Percentiles rank a stretch among this genome's conserved stretches.
Evolutionary conservation across 495 filamentous ascomycete genomes (phyloP).

Genomic region (Aspergillus hancockii): DNA sequence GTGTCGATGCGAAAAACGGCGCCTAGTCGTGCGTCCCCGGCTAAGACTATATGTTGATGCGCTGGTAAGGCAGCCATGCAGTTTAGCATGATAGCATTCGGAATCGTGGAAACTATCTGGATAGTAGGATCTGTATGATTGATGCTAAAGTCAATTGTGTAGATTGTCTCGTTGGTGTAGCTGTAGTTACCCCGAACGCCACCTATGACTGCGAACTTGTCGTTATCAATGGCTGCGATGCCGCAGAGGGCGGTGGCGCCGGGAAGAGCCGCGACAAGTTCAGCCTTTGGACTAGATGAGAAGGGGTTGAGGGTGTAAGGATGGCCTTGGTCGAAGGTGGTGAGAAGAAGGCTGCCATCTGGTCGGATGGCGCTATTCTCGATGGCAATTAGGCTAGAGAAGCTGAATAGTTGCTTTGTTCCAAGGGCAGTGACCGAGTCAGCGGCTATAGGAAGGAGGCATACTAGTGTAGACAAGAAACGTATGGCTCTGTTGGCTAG

Average conservation of each 20-base stretch:
- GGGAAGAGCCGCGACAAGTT: slow-evolving; percentile 41
- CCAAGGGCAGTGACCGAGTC: too few species aligned
- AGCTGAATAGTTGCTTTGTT: slow-evolving; percentile 22
- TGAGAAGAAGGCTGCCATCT: slow-evolving; percentile 48
- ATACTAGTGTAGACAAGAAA: too few species aligned
- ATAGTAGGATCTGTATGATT: slow-evolving; percentile 21
- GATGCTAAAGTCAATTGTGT: slow-evolving; percentile 34
- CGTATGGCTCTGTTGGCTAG: too few species aligned
- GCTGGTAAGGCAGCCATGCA: slow-evolving; percentile 33
- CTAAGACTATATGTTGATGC: slow-evolving; percentile 24
- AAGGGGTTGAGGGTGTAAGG: slow-evolving; percentile 30
- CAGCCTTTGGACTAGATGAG: slow-evolving; percentile 21
- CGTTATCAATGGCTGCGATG: slow-evolving; percentile 38
- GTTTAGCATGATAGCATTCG: slow-evolving; percentile 41
- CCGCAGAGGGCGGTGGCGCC: slow-evolving; percentile 34
- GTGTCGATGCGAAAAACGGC: slow-evolving; percentile 42
- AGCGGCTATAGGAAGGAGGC: too few species aligned
- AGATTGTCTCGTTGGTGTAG: slow-evolving; percentile 28
- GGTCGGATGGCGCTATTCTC: slow-evolving; percentile 49
- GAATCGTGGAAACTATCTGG: slow-evolving; percentile 28
- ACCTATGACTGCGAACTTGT: slow-evolving; percentile 41
- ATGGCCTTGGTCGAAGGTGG: slow-evolving; percentile 30
- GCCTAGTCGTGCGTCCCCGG: slow-evolving; percentile 42
- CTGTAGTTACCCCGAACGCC: slow-evolving; percentile 33
- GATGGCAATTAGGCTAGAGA: slow-evolving; percentile 29